Evolutionary conservation across 1,139 yeast genomes (phyloP).

Genomic region (Magnusiomyces fungicola): DNA sequence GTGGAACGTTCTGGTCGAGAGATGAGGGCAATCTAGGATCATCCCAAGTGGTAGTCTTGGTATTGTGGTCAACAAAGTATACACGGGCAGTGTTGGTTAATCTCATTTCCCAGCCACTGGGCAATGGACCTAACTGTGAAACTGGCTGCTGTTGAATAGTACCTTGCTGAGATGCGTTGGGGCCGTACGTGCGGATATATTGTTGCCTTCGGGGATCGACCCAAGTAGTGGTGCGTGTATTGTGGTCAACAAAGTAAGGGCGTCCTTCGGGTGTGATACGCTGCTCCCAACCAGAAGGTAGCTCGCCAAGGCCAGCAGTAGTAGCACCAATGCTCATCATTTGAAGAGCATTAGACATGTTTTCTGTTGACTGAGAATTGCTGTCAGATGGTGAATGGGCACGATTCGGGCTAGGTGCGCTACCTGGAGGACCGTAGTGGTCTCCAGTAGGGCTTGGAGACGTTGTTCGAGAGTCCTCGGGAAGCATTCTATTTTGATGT

Average conservation of each 20-base stretch:
- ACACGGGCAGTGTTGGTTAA: constrained; percentile 97
- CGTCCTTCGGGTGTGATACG: constrained; percentile 97
- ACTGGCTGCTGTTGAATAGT: constrained; percentile 74
- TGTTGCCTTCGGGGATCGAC: constrained; percentile 99
- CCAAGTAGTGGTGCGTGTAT: constrained; percentile 98
- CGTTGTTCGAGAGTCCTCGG: constrained; percentile 47
- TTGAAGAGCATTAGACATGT: constrained; percentile 28
- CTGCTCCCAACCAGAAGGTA: constrained; percentile 99
- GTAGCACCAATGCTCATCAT: constrained; percentile 71
- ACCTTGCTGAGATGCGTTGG: constrained; percentile 34
- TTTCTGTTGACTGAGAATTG: constrained; percentile 56
- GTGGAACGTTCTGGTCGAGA: constrained; percentile 96
- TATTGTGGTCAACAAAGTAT: constrained; percentile 96
- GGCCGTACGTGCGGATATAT: constrained; percentile 77
- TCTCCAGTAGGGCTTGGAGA: constrained; percentile 17
- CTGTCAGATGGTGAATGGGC: constrained; percentile 30
- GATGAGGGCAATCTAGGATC: constrained; percentile 98
- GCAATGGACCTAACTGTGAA: constrained; percentile 96
- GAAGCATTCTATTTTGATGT: constrained; percentile 84
- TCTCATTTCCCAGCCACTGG: constrained; percentile 99
- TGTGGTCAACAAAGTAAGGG: constrained; percentile 96
- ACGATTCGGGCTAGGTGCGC: constrained; percentile 3
- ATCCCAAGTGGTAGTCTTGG: constrained; percentile 99
- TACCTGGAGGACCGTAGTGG: background rate
- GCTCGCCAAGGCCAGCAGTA: constrained; percentile 91